These are phyloP conservation scores for Exophiala mesophila DNA, from an alignment of 2,329 filamentous ascomycete species.

Conservation along the genomic window DNA sequence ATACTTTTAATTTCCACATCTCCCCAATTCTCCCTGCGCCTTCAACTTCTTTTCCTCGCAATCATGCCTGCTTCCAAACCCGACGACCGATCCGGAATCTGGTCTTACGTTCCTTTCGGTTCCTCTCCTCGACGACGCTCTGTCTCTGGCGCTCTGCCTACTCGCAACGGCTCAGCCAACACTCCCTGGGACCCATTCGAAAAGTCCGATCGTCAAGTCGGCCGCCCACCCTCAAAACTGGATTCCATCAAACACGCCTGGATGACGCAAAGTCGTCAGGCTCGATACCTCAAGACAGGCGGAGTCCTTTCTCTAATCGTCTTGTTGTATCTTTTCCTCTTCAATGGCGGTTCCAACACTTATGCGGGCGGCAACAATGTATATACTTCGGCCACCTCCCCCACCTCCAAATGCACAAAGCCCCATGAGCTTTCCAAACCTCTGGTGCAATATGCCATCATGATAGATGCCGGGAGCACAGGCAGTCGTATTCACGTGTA, in stretches of 20 bases:
- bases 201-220: slow-evolving; percentile 41
- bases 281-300: slow-evolving; percentile 58
- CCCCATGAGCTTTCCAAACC: slow-evolving; percentile 85
- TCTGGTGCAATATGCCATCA: slow-evolving; percentile 93
- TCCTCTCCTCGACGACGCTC: slow-evolving; percentile 48
- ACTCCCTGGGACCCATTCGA: slow-evolving; percentile 40
- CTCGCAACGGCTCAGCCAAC: slow-evolving; percentile 31
- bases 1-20: neutral
- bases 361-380: slow-evolving; percentile 22
- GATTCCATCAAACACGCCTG: slow-evolving; percentile 43
- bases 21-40: neutral
- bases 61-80: neutral
- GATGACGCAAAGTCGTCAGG: slow-evolving; percentile 60
- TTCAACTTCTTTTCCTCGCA: neutral
- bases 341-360: slow-evolving; percentile 27
- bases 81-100: slow-evolving; percentile 43
- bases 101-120: slow-evolving; percentile 49
- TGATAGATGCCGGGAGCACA: slow-evolving; percentile 98
- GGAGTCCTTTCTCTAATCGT: slow-evolving; percentile 56
- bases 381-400: slow-evolving; percentile 22
- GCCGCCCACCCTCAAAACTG: slow-evolving; percentile 32
- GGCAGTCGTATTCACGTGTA: slow-evolving; percentile 98
- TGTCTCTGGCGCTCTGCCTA: slow-evolving; percentile 42
- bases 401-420: slow-evolving; percentile 65
- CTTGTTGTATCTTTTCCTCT: slow-evolving; percentile 53